A percentile compares a stretch with the other conserved stretches of the same genome.
These are phyloP conservation scores for Fusarium marasasianum DNA, from an alignment of 2,329 filamentous ascomycete species.

Conservation along the genomic window DNA sequence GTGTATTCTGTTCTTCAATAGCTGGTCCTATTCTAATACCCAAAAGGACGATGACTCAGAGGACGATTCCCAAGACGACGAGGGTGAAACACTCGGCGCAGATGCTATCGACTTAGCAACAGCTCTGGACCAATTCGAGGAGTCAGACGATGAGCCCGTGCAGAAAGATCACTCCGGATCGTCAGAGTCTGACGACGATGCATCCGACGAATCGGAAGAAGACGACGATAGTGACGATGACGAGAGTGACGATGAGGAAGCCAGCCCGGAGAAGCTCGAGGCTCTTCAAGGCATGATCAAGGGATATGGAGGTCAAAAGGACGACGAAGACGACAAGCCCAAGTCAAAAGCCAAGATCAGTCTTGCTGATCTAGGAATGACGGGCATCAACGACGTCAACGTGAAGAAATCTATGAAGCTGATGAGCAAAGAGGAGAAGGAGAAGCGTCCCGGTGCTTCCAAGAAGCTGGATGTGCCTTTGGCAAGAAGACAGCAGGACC, in stretches of 20 bases:
- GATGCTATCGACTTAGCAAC: conserved; percentile 69
- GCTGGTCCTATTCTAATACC: conserved; percentile 6
- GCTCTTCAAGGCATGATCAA: conserved; percentile 76
- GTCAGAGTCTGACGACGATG: conserved; percentile 57
- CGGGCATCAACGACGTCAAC: conserved; percentile 75
- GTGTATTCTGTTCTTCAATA: neutral
- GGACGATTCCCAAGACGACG: conserved; percentile 60
- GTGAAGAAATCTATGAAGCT: conserved; percentile 84
- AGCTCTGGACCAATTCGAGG: conserved; percentile 64
- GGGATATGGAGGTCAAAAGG: conserved; percentile 71
- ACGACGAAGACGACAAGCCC: conserved; percentile 58
- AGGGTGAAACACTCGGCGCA: conserved; percentile 66
- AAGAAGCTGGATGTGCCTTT: conserved; percentile 85
- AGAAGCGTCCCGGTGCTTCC: conserved; percentile 54
- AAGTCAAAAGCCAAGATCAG: conserved; percentile 73
- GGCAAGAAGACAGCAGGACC: conserved; percentile 85
- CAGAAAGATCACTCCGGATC: conserved; percentile 56
- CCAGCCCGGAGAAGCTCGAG: conserved; percentile 66
- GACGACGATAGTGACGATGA: conserved; percentile 59
- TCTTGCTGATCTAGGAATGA: conserved; percentile 77
- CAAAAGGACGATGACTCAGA: conserved; percentile 66
- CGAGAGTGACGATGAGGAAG: conserved; percentile 57
- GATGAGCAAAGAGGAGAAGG: conserved; percentile 70
- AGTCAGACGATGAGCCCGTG: conserved; percentile 59
- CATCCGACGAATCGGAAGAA: conserved; percentile 52